phyloP scores from a whole-genome alignment of 1,139 yeast genomes.

The Magnusiomyces paraingens region DNA sequence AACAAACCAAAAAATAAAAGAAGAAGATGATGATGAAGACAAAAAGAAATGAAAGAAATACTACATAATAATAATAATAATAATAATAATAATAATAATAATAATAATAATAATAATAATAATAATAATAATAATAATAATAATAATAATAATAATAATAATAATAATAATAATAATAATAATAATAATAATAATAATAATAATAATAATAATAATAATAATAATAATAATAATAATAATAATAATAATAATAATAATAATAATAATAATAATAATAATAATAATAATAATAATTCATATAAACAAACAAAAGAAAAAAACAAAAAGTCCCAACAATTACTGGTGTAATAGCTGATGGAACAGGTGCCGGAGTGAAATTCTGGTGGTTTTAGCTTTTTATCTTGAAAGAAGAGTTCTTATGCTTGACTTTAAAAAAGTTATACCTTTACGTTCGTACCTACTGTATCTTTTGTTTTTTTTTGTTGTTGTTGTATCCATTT shows the following conservation, averaged over 20 bases:
- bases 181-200: slow-evolving; percentile 3
- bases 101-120: slow-evolving; percentile 4
- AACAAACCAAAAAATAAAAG: too few relatives aligned
- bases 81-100: slow-evolving; percentile 6
- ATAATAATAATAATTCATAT: not conserved
- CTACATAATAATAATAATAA: too few relatives aligned
- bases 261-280: not conserved
- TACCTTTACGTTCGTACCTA: too few relatives aligned
- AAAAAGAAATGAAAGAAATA: too few relatives aligned
- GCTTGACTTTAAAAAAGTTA: too few relatives aligned
- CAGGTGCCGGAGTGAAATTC: too few relatives aligned
- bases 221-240: not conserved
- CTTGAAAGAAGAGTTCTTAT: too few relatives aligned
- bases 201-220: slow-evolving; percentile 3
- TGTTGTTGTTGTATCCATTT: too few relatives aligned
- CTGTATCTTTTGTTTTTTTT: too few relatives aligned
- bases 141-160: slow-evolving; percentile 2
- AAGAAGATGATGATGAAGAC: too few relatives aligned
- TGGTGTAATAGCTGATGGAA: not conserved
- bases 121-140: slow-evolving; percentile 4
- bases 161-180: slow-evolving; percentile 3
- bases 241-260: not conserved
- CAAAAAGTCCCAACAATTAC: not conserved
- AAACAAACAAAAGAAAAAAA: not conserved
- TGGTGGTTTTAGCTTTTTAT: too few relatives aligned